Evolutionary conservation across 1,284 basidiomycete genomes (phyloP).

Genomic region (Cutaneotrichosporon arboriforme): DNA sequence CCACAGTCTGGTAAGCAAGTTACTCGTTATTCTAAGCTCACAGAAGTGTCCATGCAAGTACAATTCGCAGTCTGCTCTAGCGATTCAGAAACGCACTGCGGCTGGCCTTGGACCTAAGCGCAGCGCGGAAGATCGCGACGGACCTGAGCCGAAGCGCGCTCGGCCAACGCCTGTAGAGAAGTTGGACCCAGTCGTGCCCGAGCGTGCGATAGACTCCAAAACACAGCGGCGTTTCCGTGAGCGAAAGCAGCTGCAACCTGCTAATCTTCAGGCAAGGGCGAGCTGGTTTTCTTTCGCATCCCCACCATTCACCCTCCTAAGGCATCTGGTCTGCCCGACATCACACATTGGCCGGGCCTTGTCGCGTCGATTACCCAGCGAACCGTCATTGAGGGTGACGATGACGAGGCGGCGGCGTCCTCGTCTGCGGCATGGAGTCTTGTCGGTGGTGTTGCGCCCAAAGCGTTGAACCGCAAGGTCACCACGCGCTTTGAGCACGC

Average conservation of each 20-base stretch:
- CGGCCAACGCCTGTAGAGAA: background rate
- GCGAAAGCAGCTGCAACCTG: background rate
- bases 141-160: background rate
- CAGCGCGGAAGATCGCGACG: background rate
- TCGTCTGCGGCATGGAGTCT: conserved; percentile 16
- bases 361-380: conserved; percentile 15
- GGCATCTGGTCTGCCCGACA: conserved; percentile 11
- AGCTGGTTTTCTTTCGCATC: conserved; percentile 38
- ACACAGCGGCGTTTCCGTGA: conserved; percentile 13
- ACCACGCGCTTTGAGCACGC: conserved; percentile 12
- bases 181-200: conserved; percentile 5
- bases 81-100: conserved; percentile 6
- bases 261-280: conserved; percentile 28
- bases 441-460: conserved; percentile 13
- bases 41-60: conserved; percentile 34
- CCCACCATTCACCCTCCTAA: conserved; percentile 23
- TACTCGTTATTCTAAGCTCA: background rate
- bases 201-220: conserved; percentile 17
- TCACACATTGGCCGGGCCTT: conserved; percentile 44
- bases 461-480: background rate
- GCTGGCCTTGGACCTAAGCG: conserved; percentile 5
- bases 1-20: conserved; percentile 23
- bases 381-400: background rate
- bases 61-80: conserved; percentile 11
- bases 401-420: conserved; percentile 10